Evolutionary conservation across 768 basidiomycete species (phyloP).

Genomic region (Pleurotus pulmonarius): DNA sequence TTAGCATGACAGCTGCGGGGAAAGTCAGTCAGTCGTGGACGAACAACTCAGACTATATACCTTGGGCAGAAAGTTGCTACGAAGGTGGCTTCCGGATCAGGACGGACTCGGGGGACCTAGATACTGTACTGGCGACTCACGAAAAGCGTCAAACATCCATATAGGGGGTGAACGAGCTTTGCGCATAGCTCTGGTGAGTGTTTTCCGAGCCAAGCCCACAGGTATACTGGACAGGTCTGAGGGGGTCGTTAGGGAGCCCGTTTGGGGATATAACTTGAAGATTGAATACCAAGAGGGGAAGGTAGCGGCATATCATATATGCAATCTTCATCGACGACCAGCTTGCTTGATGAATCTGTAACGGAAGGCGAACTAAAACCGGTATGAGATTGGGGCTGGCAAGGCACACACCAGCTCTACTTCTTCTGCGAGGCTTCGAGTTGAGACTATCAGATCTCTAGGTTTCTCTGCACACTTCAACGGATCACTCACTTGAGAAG

Average conservation of each 20-base stretch:
- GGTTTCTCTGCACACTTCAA: background rate
- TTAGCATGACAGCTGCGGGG: conserved; percentile 18
- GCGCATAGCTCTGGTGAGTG: conserved; percentile 16
- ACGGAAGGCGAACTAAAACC: background rate
- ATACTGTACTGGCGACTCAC: conserved; percentile 12
- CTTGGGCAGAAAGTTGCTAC: conserved; percentile 18
- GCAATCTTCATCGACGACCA: conserved; percentile 20
- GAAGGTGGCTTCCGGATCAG: background rate
- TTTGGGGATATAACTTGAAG: background rate
- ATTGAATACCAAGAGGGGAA: conserved; percentile 17
- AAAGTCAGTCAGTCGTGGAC: background rate
- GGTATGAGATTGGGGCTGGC: background rate
- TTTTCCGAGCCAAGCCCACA: conserved; percentile 20
- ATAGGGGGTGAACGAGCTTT: conserved; percentile 16
- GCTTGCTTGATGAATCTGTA: conserved; percentile 18
- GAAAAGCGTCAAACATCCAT: conserved; percentile 18
- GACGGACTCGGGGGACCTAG: background rate
- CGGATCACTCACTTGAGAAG: conserved; percentile 14
- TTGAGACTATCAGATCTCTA: background rate
- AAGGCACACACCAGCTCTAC: conserved; percentile 14
- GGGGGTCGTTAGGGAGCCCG: background rate
- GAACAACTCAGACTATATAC: background rate
- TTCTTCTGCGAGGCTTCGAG: conserved; percentile 18
- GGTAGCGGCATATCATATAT: conserved; percentile 22
- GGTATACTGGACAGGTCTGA: conserved; percentile 14